phyloP scores from a whole-genome alignment of 129 eudicot genomes.

The Tagetes erecta region DNA sequence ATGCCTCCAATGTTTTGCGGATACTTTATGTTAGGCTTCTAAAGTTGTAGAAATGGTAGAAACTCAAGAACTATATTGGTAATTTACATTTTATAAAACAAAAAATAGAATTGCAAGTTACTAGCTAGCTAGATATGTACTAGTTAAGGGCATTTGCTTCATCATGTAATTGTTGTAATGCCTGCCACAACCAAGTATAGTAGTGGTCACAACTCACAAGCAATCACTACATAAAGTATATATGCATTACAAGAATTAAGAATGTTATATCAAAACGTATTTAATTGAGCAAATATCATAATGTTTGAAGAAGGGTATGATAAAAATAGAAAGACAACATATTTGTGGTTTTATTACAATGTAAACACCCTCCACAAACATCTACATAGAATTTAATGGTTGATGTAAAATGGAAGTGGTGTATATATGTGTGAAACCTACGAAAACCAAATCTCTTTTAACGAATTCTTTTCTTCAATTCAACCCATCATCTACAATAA shows the following conservation, averaged over 20 bases:
- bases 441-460: background rate
- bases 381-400: constrained; percentile 26
- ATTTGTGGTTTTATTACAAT: constrained; percentile 23
- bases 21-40: too few species aligned
- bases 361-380: constrained; percentile 31
- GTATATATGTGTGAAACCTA: constrained; percentile 11
- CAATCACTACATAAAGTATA: too few species aligned
- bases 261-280: background rate
- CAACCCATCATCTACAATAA: background rate
- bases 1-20: too few species aligned
- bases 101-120: too few species aligned
- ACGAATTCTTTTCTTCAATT: constrained; percentile 17
- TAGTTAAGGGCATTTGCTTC: too few species aligned
- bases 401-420: background rate
- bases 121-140: too few species aligned
- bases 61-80: too few species aligned
- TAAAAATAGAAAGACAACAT: constrained; percentile 18
- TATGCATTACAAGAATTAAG: background rate
- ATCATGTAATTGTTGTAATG: too few species aligned
- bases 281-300: background rate
- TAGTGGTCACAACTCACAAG: too few species aligned
- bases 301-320: background rate
- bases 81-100: too few species aligned
- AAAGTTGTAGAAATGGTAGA: too few species aligned
- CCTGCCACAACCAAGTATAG: too few species aligned